A percentile compares a stretch with the other conserved stretches of the same genome.
phyloP scores from a whole-genome alignment of 805 yeast genomes.

The Nakazawaea wickerhamii region DNA sequence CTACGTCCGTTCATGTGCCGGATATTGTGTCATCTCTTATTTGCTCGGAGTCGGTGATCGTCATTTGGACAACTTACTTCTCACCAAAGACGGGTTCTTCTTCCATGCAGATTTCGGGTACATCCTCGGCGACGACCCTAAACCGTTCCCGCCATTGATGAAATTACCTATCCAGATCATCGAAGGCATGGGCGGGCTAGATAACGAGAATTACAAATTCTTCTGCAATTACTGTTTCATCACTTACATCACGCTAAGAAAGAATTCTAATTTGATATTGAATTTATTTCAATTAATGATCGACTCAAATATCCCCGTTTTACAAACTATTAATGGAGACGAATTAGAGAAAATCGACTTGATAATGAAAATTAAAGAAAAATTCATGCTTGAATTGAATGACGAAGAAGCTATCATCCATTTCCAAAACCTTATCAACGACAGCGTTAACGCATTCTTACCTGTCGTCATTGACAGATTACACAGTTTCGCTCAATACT shows the following conservation, averaged over 20 bases:
- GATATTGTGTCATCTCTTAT: slow-evolving; percentile 94
- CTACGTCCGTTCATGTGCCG: slow-evolving; percentile 93
- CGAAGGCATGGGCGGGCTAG: slow-evolving; percentile 96
- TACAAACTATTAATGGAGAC: slow-evolving; percentile 36
- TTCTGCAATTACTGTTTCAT: slow-evolving; percentile 93
- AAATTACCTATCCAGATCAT: slow-evolving; percentile 93
- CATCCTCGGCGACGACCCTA: slow-evolving; percentile 94
- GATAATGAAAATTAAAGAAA: slow-evolving; percentile 86
- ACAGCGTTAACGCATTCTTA: slow-evolving; percentile 86
- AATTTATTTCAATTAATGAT: slow-evolving; percentile 92
- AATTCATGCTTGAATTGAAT: slow-evolving; percentile 86
- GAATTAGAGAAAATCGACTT: slow-evolving; percentile 77
- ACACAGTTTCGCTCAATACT: slow-evolving; percentile 94
- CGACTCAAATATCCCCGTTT: slow-evolving; percentile 88
- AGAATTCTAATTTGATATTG: slow-evolving; percentile 83
- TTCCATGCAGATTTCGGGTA: slow-evolving; percentile 99
- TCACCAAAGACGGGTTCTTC: slow-evolving; percentile 77
- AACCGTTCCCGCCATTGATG: slow-evolving; percentile 98
- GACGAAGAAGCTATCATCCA: slow-evolving; percentile 96
- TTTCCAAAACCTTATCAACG: slow-evolving; percentile 90
- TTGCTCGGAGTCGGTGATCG: slow-evolving; percentile 95
- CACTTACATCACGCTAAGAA: slow-evolving; percentile 83
- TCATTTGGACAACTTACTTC: slow-evolving; percentile 81
- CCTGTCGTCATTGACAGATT: slow-evolving; percentile 94
- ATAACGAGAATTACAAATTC: slow-evolving; percentile 76